Conservation (phyloP, 73 alveolate genomes). For the Tetrahymena borealis region DNA sequence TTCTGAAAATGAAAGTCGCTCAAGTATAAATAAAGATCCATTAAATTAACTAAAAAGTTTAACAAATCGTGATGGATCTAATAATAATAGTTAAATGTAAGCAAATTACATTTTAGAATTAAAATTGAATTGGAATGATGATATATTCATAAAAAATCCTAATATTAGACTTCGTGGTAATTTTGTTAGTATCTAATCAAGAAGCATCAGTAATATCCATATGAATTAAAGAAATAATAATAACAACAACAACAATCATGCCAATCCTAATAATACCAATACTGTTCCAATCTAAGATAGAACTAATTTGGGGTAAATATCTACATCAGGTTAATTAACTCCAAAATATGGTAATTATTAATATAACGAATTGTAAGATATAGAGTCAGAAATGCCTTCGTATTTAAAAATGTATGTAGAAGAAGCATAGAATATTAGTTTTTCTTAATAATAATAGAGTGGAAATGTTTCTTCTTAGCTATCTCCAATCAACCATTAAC, state of each 20-base stretch:
- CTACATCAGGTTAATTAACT: not conserved
- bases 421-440: not conserved
- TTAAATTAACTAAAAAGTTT: not conserved
- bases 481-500: not conserved
- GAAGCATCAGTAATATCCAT: not conserved
- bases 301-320: not conserved
- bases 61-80: not conserved
- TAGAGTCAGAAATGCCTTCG: not conserved
- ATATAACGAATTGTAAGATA: not conserved
- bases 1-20: not conserved
- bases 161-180: not conserved
- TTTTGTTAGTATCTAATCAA: not conserved
- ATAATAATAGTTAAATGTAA: not conserved
- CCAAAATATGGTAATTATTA: not conserved
- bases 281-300: not conserved
- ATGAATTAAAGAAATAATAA: too few relatives aligned
- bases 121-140: not conserved
- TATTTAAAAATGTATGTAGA: not conserved
- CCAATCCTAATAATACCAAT: not conserved
- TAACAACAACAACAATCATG: not conserved
- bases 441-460: not conserved
- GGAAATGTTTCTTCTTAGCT: not conserved
- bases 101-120: not conserved
- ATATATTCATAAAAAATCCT: not conserved
- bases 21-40: not conserved